Base-by-base conservation (phyloP, 2,329 filamentous ascomycete species). In the Exserohilum rostratum region DNA sequence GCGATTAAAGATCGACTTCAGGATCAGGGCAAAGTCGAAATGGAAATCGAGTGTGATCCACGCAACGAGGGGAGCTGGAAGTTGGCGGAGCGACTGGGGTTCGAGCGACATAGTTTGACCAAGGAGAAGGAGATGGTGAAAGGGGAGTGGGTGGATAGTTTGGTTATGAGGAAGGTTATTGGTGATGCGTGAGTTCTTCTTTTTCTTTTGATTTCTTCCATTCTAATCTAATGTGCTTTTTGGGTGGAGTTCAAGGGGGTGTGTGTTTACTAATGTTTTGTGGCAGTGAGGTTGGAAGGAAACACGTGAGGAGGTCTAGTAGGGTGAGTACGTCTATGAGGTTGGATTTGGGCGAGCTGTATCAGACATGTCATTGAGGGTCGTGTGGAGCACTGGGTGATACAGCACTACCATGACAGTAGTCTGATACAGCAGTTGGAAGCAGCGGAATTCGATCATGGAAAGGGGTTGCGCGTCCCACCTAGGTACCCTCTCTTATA, bases 41-140 rank as follows among this genome's bases (percentile, higher is more conserved):
- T 74, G 40, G 65, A 73, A 35, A 74, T 75, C 50, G 72, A 74
- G 39, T 74, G 71, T 37, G 71, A 75, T 62, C 71, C 72, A 5
- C 49, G 71, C 31, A 75, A 75, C 40, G 55, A 49, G 5, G 55
- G 58, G 7, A 68, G 69, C 27, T 65, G 65, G 62, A 69, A 62
- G 50, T 5, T 75, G 27, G 72, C 71, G 1, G 65, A 72, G 46
- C 35, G 69, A 15, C 35, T 75, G 35, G 71, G 65, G 2, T 74
- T 75, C 31, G 46, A 59, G 22, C 64, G 58, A 43, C 43, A 63
- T n/a, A 65, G 64, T 42, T 35, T 68, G 43, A 65, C 55, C 1
- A 68, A 71, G 50, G 65, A 56, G 25, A 68, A 53, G 15, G 70
- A 50, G 45, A 61, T 72, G 56, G 56, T 65, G 22, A 75, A 75